A percentile compares a stretch with the other conserved stretches of the same genome.
Evolutionary conservation across 192 early-diverging fungal species (phyloP).

Genomic region (Coemansia sp.): DNA sequence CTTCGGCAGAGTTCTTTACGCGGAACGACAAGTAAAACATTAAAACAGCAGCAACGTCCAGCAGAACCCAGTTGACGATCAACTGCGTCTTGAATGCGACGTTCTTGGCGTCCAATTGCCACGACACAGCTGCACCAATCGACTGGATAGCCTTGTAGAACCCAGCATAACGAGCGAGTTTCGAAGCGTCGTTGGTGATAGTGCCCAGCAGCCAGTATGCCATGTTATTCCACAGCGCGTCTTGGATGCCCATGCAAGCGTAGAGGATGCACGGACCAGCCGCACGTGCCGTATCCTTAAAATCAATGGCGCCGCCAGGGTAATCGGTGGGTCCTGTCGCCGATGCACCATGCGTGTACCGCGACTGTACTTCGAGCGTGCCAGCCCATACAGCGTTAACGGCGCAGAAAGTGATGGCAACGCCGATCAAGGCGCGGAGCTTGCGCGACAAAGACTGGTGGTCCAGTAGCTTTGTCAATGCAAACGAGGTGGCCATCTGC

Average conservation of each 20-base stretch:
- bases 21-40: slow-evolving; percentile 4
- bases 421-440: slow-evolving; percentile 60
- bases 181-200: slow-evolving; percentile 70
- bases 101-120: slow-evolving; percentile 69
- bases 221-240: slow-evolving; percentile 75
- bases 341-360: slow-evolving; percentile 38
- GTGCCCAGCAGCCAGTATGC: slow-evolving; percentile 83
- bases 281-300: slow-evolving; percentile 50
- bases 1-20: not conserved
- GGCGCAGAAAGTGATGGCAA: slow-evolving; percentile 39
- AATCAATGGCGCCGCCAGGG: slow-evolving; percentile 48
- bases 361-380: slow-evolving; percentile 60
- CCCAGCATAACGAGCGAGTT: slow-evolving; percentile 67
- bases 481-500: slow-evolving; percentile 67
- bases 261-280: slow-evolving; percentile 66
- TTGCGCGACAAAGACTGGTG: slow-evolving; percentile 55
- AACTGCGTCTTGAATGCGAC: slow-evolving; percentile 65
- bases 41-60: slow-evolving; percentile 52
- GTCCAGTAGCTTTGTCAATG: slow-evolving; percentile 67
- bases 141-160: slow-evolving; percentile 86
- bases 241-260: slow-evolving; percentile 68
- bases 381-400: slow-evolving; percentile 64
- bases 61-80: slow-evolving; percentile 73
- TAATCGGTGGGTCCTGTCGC: slow-evolving; percentile 11
- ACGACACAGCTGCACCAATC: slow-evolving; percentile 63